Evolutionary conservation across 2,329 filamentous ascomycete species (phyloP), one percentile per base, ranked within the genome.

Genomic region (Trichoderma sp.): DNA sequence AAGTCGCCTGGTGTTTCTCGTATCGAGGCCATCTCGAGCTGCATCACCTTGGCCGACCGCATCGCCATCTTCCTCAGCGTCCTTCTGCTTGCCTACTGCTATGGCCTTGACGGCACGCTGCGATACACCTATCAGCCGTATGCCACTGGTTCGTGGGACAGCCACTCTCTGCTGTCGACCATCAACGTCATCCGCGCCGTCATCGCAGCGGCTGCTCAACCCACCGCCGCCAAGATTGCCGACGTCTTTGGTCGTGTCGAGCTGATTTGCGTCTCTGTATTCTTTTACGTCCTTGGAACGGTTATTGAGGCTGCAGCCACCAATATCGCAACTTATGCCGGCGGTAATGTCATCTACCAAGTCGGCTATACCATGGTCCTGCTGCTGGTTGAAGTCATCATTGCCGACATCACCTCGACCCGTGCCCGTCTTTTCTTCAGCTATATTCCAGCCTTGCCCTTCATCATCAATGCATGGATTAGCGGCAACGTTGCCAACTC

Each of bases 391-490:
- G 90, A 93, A 81, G 89, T 93, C 79, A 87, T 93, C 76, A 85
- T 93, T 63, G 91, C 87, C 62, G 91, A 93, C 78, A 86, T 91
- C 31, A 92, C 91, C 2, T 92, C 91, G 1, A 88, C 90, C 7
- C 88, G 90, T 16, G 86, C 89, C 12, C 90, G 91, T 79, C 84
- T 93, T 9, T 85, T 93, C 78, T 93, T 92, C 84, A 91, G 89
- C 65, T 93, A 91, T 79, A 86, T 93, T 76, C 90, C 90, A 2
- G 88, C 89, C 1, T 79, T 86, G 6, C 90, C 90, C 1, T 92
- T 91, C 82, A 84, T 92, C 78, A 88, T 91, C 82, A 92, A 92
- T 82, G 90, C 91, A 1, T 93, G 91, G 91, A 86, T 92, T 4
- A 89, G 88, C 77, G 91, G 91, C 31, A 85, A 92, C 78, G 83